Conservation (phyloP, 2,329 filamentous ascomycete species). For the Arthrobotrys entomopaga region DNA sequence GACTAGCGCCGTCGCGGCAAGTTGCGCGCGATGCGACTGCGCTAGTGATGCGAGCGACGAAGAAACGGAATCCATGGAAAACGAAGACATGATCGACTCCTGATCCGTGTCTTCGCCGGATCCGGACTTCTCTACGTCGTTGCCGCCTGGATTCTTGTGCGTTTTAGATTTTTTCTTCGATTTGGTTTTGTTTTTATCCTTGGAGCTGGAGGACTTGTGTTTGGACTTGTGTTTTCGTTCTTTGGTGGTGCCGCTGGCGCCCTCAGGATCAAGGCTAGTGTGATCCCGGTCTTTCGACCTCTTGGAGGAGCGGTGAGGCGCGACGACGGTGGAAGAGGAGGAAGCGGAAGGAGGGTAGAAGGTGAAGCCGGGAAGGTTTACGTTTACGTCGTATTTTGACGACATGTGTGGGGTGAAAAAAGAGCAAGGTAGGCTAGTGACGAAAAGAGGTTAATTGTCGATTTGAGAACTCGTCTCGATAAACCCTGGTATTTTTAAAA, state of each 20-base stretch:
- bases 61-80: slow-evolving; percentile 34
- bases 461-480: too few relatives aligned
- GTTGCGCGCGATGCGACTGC: slow-evolving; percentile 68
- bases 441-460: not conserved
- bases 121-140: not conserved
- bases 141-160: slow-evolving; percentile 10
- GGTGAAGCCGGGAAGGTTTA: not conserved
- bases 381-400: not conserved
- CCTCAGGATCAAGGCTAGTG: slow-evolving; percentile 25
- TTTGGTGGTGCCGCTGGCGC: slow-evolving; percentile 15
- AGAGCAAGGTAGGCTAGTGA: not conserved
- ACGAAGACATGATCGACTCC: slow-evolving; percentile 26
- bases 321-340: slow-evolving; percentile 17
- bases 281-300: slow-evolving; percentile 34
- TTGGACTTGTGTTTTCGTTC: slow-evolving; percentile 44
- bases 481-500: too few relatives aligned
- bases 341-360: slow-evolving; percentile 3
- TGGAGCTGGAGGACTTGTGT: slow-evolving; percentile 26
- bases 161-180: slow-evolving; percentile 27
- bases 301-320: slow-evolving; percentile 48
- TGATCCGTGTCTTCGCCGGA: slow-evolving; percentile 12
- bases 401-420: not conserved
- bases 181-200: slow-evolving; percentile 29
- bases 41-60: slow-evolving; percentile 56
- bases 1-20: slow-evolving; percentile 76